Evolutionary conservation across 768 basidiomycete genomes (phyloP).

Genomic region (Pleurotus pulmonarius): DNA sequence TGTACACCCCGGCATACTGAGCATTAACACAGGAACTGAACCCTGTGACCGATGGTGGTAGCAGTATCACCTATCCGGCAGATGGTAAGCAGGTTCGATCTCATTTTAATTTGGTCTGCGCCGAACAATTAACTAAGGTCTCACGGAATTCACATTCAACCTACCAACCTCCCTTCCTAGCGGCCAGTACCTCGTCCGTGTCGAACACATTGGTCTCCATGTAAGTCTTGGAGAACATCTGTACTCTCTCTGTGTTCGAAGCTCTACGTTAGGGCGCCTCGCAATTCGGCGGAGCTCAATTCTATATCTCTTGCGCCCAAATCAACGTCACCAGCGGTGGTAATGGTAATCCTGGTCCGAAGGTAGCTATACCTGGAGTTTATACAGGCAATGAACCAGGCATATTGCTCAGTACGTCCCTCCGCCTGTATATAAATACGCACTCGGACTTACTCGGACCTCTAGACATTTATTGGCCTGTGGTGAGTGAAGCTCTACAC

Average conservation of each 20-base stretch:
- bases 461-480: conserved; percentile 4
- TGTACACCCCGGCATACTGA: not conserved
- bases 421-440: not conserved
- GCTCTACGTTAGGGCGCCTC: conserved; percentile 34
- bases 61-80: conserved; percentile 41
- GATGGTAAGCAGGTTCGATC: conserved; percentile 23
- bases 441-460: not conserved
- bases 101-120: not conserved
- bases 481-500: not conserved
- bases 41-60: conserved; percentile 43
- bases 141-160: conserved; percentile 29
- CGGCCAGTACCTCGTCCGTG: conserved; percentile 22
- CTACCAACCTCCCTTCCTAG: conserved; percentile 32
- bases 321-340: conserved; percentile 37
- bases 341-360: conserved; percentile 29
- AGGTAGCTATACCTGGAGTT: conserved; percentile 33
- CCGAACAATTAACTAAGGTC: conserved; percentile 10
- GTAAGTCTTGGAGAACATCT: not conserved
- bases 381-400: conserved; percentile 25
- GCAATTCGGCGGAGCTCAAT: conserved; percentile 37
- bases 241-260: conserved; percentile 29
- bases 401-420: not conserved
- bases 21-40: conserved; percentile 24
- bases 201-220: not conserved
- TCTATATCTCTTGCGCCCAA: conserved; percentile 35